Evolutionary conservation across 495 filamentous ascomycete genomes (phyloP).

Genomic region (Choiromyces venosus): DNA sequence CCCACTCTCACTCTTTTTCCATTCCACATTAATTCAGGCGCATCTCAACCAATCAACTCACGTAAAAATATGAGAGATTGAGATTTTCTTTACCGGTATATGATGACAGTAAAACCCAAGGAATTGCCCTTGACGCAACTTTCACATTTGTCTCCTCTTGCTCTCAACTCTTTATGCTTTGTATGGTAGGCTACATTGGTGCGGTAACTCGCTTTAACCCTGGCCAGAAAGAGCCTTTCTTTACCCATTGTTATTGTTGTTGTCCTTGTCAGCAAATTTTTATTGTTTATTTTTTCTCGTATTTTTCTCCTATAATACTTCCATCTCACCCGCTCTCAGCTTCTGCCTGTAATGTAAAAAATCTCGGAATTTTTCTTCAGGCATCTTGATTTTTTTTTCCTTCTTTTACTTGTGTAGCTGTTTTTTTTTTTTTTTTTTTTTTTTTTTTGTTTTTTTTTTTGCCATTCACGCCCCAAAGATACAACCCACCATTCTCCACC

Average conservation of each 20-base stretch:
- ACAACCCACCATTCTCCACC: constrained; percentile 4
- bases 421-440: background rate
- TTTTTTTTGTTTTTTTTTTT: background rate
- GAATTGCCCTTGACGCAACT: background rate
- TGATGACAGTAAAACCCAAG: background rate
- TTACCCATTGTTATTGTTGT: background rate
- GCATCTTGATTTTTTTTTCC: background rate
- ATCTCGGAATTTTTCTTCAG: background rate
- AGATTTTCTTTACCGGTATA: background rate
- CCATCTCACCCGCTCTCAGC: background rate
- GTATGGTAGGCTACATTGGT: background rate
- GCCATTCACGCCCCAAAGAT: background rate
- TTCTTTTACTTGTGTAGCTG: background rate
- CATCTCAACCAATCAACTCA: background rate
- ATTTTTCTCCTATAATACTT: background rate
- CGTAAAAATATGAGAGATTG: background rate
- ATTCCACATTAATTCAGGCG: background rate
- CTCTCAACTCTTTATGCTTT: background rate
- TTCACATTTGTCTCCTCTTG: background rate
- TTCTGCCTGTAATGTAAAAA: background rate
- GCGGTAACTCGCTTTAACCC: background rate
- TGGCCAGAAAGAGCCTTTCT: background rate
- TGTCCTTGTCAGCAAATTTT: background rate
- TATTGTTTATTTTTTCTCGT: background rate
- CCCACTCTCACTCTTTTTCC: background rate